These are phyloP conservation scores for Coleophoma cylindrospora DNA, from an alignment of 2,329 filamentous ascomycete genomes.

Conservation along the genomic window DNA sequence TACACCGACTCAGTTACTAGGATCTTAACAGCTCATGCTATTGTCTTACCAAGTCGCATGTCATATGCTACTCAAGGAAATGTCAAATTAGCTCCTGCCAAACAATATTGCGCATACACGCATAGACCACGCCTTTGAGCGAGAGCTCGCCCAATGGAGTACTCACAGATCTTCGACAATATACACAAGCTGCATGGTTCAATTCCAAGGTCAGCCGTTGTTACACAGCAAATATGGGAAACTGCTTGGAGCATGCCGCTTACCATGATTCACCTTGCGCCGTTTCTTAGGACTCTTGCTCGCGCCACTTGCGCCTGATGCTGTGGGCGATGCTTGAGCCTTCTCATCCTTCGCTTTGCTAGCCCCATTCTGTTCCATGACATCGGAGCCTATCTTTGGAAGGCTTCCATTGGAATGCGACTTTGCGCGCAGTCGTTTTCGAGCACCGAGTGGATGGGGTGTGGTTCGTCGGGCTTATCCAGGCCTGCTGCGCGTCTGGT, in stretches of 20 bases:
- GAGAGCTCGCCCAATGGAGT: constrained; percentile 27
- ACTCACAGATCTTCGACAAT: constrained; percentile 88
- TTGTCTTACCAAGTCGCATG: constrained; percentile 75
- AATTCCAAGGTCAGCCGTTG: constrained; percentile 26
- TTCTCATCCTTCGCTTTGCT: constrained; percentile 26
- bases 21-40: background rate
- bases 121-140: constrained; percentile 19
- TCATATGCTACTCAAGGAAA: constrained; percentile 67
- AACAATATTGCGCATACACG: constrained; percentile 24
- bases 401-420: constrained; percentile 27
- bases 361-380: constrained; percentile 28
- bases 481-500: too few relatives aligned
- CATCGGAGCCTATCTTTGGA: constrained; percentile 26
- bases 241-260: constrained; percentile 30
- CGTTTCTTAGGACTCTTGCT: constrained; percentile 70
- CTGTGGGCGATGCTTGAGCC: constrained; percentile 24
- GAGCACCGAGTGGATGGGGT: background rate
- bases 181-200: constrained; percentile 70
- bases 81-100: constrained; percentile 28
- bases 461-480: background rate
- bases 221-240: constrained; percentile 19
- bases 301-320: constrained; percentile 17
- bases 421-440: constrained; percentile 14
- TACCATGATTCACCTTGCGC: constrained; percentile 87
- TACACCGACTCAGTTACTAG: constrained; percentile 25